Base-by-base conservation (phyloP, 768 basidiomycete genomes). In the Daedalea quercina region DNA sequence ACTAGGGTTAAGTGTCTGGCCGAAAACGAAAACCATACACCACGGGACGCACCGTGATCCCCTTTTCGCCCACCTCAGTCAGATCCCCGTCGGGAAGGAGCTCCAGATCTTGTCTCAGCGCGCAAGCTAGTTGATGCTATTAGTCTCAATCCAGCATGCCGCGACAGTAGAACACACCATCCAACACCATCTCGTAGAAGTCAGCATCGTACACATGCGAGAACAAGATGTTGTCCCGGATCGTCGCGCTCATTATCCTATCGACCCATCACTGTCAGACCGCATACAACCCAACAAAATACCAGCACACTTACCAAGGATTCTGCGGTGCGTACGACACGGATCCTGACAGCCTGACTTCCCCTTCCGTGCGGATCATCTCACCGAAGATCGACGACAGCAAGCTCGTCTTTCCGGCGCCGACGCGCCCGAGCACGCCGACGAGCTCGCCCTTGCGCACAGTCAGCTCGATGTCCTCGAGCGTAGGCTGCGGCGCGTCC, bases 171-270 rank as follows among this genome's bases (percentile, higher is more conserved):
- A 0, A 22, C 64, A 3, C 43, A 85, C 89, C 87, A 72, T 93
- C 89, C 3, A 94, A 67, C 3, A 94, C 91, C 15, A 84, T 63
- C 50, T 88, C 78, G 60, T 94, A 95, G 59, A 91, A 95, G 0
- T 74, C 75, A 55, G 88, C 85, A 48, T 97, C 93, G 56, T 86
- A 96, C 59, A 84, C 78, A 67, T 94, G 88, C 9, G 85, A 92
- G 70, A 98, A 97, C 31, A 90, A 63, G 55, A 98, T 97, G 62
- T 98, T 98, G 41, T 93, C 90, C 34, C 86, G 80, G 47, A 97
- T 79, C 1, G 89, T 85, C 0, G 90, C 82, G 1, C 90, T 91
- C 67, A 94, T 77, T 42, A 96, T 82, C 88, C 87, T 88, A 25
- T 4, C 24, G n/a, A n/a, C n/a, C 3, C n/a, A 34, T 57, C 25